Percentiles rank a stretch among this genome's conserved stretches.
These are phyloP conservation scores for Xerocomus potaroensis DNA, from an alignment of 768 basidiomycete species.

Conservation along the genomic window DNA sequence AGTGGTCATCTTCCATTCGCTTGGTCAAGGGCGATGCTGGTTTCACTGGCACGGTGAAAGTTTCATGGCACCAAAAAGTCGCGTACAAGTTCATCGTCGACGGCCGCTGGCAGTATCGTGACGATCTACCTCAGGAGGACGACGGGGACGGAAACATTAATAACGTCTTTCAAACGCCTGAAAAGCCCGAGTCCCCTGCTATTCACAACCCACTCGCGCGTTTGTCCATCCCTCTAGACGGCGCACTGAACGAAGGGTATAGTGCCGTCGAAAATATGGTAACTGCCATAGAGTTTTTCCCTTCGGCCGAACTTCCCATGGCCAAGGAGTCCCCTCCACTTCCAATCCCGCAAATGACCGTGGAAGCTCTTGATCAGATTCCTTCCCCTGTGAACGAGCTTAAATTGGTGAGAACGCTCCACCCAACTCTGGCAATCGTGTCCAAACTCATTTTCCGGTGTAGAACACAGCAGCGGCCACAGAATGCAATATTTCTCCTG, in stretches of 20 bases:
- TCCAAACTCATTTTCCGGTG: background rate
- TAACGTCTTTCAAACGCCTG: slow-evolving; percentile 57
- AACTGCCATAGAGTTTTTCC: slow-evolving; percentile 22
- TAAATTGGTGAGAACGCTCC: slow-evolving; percentile 12
- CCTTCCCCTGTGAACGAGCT: slow-evolving; percentile 27
- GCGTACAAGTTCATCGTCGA: slow-evolving; percentile 82
- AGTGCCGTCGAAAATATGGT: slow-evolving; percentile 23
- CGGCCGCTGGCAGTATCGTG: slow-evolving; percentile 55
- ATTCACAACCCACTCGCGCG: slow-evolving; percentile 1
- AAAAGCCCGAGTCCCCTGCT: slow-evolving; percentile 31
- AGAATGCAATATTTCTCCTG: slow-evolving; percentile 11
- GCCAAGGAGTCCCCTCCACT: slow-evolving; percentile 9
- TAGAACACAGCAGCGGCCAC: slow-evolving; percentile 23
- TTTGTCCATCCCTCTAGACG: slow-evolving; percentile 14
- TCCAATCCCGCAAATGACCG: slow-evolving; percentile 17
- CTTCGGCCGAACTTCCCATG: slow-evolving; percentile 7
- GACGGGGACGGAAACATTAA: slow-evolving; percentile 67
- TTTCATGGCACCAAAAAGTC: slow-evolving; percentile 63
- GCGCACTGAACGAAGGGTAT: background rate
- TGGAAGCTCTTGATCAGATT: slow-evolving; percentile 10
- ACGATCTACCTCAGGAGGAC: slow-evolving; percentile 53
- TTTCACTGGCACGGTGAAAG: slow-evolving; percentile 48
- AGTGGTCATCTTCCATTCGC: slow-evolving; percentile 61
- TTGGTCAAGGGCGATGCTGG: slow-evolving; percentile 51
- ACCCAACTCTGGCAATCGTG: background rate